These are phyloP conservation scores for Sporothrix pallida DNA, from an alignment of 2,329 filamentous ascomycete species.

Conservation along the genomic window DNA sequence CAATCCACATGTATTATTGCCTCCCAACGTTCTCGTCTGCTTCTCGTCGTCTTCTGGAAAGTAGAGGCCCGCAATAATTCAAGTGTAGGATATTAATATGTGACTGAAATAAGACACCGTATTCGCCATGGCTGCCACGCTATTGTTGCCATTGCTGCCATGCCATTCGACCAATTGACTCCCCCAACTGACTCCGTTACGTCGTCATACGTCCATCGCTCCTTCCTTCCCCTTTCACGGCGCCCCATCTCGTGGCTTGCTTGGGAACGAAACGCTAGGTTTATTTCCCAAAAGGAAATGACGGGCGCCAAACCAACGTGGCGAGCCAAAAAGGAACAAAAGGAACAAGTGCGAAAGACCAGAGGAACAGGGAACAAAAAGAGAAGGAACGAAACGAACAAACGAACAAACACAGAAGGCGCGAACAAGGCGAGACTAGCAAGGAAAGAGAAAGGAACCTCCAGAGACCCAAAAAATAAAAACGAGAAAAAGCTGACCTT, in stretches of 20 bases:
- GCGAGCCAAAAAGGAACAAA: conserved; percentile 14
- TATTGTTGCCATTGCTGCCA: background rate
- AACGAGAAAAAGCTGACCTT: background rate
- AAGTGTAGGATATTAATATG: background rate
- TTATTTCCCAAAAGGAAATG: background rate
- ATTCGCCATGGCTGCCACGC: background rate
- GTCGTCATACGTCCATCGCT: background rate
- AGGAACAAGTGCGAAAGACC: no score
- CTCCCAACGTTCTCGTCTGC: background rate
- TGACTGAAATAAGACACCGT: background rate
- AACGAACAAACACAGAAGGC: background rate
- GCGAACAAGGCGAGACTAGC: conserved; percentile 10
- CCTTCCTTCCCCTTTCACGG: background rate
- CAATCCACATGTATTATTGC: background rate
- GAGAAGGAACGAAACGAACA: background rate
- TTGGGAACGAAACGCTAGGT: background rate
- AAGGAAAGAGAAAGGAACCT: background rate
- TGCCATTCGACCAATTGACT: background rate
- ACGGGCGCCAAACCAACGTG: conserved; percentile 22
- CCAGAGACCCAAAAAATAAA: background rate
- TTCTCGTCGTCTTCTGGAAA: conserved; percentile 19
- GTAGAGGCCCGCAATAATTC: background rate
- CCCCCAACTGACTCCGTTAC: background rate
- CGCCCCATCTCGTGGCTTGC: background rate
- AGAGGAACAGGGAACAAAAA: background rate